A percentile compares a stretch with the other conserved stretches of the same genome.
Evolutionary conservation across 805 yeast genomes (phyloP).

Genomic region (Ogataea salicorniae): DNA sequence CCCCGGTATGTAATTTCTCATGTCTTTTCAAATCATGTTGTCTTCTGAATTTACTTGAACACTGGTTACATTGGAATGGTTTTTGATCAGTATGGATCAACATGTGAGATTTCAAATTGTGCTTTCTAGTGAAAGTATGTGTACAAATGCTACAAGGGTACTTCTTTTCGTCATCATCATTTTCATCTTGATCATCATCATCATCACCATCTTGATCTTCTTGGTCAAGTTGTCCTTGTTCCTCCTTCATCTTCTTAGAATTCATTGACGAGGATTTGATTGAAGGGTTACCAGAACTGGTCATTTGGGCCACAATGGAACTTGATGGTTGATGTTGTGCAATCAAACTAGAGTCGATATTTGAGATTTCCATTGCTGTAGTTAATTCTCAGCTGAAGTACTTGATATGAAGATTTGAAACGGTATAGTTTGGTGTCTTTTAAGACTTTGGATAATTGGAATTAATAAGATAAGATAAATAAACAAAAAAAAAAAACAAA

Average conservation of each 20-base stretch:
- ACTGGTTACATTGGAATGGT: constrained; percentile 59
- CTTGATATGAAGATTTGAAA: too few species aligned
- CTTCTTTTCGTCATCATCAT: constrained; percentile 26
- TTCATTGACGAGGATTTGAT: too few species aligned
- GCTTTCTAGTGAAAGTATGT: constrained; percentile 65
- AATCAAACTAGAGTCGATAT: constrained; percentile 16
- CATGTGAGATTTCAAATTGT: constrained; percentile 68
- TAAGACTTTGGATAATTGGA: too few species aligned
- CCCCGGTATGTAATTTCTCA: constrained; percentile 70
- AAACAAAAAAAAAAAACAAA: too few species aligned
- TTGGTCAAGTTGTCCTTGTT: not conserved
- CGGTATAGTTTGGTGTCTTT: too few species aligned
- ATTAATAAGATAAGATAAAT: too few species aligned
- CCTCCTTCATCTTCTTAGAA: too few species aligned
- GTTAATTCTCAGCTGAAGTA: too few species aligned
- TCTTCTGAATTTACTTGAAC: constrained; percentile 61
- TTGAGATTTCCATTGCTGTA: constrained; percentile 4
- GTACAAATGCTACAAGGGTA: constrained; percentile 55
- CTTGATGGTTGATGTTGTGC: constrained; percentile 7
- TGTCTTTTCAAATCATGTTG: constrained; percentile 76
- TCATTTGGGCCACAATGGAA: too few species aligned
- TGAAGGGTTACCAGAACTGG: too few species aligned
- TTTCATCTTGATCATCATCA: constrained; percentile 12
- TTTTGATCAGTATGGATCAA: constrained; percentile 61
- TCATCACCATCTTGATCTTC: constrained; percentile 5